phyloP scores from a whole-genome alignment of 75 land plant species.

The Ceratopteris richardii region DNA sequence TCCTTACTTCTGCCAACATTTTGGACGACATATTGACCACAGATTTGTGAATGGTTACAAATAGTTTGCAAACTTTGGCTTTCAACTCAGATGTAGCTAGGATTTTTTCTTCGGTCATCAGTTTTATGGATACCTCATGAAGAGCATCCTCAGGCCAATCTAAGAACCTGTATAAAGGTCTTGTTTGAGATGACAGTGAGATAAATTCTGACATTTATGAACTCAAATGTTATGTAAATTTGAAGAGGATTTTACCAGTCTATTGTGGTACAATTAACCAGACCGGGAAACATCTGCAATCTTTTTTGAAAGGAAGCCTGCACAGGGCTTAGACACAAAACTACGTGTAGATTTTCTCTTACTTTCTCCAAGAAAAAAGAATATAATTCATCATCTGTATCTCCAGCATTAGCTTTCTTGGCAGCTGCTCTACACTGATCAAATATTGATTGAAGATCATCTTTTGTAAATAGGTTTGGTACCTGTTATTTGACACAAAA shows the following conservation, averaged over 20 bases:
- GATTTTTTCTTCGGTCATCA: constrained; percentile 20
- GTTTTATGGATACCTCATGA: constrained; percentile 18
- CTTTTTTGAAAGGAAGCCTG: constrained; percentile 15
- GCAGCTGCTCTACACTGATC: constrained; percentile 19
- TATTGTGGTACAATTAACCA: constrained; percentile 29
- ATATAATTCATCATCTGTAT: constrained; percentile 26
- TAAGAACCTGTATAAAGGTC: constrained; percentile 15
- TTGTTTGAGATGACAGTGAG: constrained; percentile 1
- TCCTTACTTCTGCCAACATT: constrained; percentile 14
- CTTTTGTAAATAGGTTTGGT: constrained; percentile 27
- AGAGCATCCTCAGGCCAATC: constrained; percentile 36
- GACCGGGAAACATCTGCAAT: constrained; percentile 26
- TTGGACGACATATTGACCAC: constrained; percentile 17
- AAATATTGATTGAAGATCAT: constrained; percentile 15
- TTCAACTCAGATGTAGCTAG: constrained; percentile 7
- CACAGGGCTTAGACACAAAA: constrained; percentile 29
- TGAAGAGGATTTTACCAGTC: constrained; percentile 14
- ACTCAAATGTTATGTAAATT: neutral
- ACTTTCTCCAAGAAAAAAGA: constrained; percentile 20
- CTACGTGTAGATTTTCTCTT: constrained; percentile 23
- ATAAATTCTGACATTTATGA: neutral
- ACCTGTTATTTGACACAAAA: constrained; percentile 11
- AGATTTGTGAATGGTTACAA: constrained; percentile 27
- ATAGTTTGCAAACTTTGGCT: constrained; percentile 16
- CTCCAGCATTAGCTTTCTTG: constrained; percentile 22